Evolutionary conservation across 2,329 filamentous ascomycete species (phyloP), one percentile per base, ranked within the genome.

Genomic region (Talaromyces sp.): DNA sequence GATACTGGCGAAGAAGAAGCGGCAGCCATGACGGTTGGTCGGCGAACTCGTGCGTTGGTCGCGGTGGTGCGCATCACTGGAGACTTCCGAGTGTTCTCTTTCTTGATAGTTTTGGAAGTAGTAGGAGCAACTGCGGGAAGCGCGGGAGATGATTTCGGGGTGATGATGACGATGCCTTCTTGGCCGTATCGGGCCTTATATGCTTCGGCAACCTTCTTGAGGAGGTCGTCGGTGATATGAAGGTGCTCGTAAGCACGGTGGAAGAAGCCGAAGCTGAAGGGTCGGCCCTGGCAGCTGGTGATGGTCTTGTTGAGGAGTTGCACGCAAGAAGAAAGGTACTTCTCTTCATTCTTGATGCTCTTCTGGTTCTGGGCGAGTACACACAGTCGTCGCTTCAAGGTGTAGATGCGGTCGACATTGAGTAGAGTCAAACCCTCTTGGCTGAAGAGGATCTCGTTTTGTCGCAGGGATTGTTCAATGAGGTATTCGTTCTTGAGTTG

Each of bases 341-440:
- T 69, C 13, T 77, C 73, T 3, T 74, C 71, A 22, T 63, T 50
- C 14, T 47, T 45, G 35, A 62, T 62, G 24, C 47, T 59, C 35
- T 66, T 66, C 14, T 47, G 27, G 35, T 45, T 54, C 70, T 72
- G 14, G 67, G 68, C 63, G 13, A 81, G 72, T 6, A 77, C 72
- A 64, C 75, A 78, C 8, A 81, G 73, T 16, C 77, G 72, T 35
- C 76, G 77, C 66, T 81, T 81, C 67, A 81, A 75, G 14, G 75
- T 80, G 64, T 80, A 80, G 64, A 81, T 77, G 45, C 78, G 77
- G 69, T 81, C 79, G 67, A 81, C 77, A 62, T 76, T 80, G 11
- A 81, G 72, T 8, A 81, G 67, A 0, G 79, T 80, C 39, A 81
- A 69, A 2, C 79, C 79, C 65, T 81, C 79, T 52, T 77, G 75